phyloP scores from a whole-genome alignment of 2,329 filamentous ascomycete genomes.

The Mycosphaerella arachidis region DNA sequence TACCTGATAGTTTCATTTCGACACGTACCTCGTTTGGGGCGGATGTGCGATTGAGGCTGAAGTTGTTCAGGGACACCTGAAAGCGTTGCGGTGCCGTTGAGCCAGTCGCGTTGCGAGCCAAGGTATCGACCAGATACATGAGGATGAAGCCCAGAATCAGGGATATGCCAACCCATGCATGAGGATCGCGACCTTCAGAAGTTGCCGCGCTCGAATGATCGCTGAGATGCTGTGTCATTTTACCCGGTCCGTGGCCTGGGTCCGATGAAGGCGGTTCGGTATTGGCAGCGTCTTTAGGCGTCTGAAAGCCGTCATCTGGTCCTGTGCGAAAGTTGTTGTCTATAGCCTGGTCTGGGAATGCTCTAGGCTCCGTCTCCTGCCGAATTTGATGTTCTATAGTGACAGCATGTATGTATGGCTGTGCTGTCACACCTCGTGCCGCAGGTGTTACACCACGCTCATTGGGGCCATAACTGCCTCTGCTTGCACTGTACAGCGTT shows the following conservation, averaged over 20 bases:
- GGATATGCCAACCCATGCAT: conserved; percentile 80
- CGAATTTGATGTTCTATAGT: not conserved
- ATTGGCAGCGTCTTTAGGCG: conserved; percentile 12
- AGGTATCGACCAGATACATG: conserved; percentile 92
- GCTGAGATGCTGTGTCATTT: not conserved
- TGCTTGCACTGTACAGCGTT: conserved; percentile 64
- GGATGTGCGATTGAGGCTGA: conserved; percentile 47
- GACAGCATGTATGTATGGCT: not conserved
- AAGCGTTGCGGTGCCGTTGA: conserved; percentile 58
- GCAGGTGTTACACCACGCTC: conserved; percentile 4
- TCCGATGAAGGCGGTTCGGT: conserved; percentile 13
- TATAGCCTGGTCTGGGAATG: conserved; percentile 1
- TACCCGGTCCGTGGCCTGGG: conserved; percentile 16
- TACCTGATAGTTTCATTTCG: no score
- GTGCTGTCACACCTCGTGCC: not conserved
- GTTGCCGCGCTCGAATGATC: not conserved
- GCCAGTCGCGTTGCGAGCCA: conserved; percentile 65
- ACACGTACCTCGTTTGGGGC: conserved; percentile 6
- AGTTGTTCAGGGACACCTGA: conserved; percentile 83
- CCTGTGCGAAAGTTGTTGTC: conserved; percentile 23
- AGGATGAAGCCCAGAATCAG: conserved; percentile 84
- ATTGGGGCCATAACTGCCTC: conserved; percentile 18
- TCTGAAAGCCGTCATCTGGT: conserved; percentile 29
- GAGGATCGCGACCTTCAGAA: conserved; percentile 46
- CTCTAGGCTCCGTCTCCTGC: not conserved